Evolutionary conservation across 768 basidiomycete genomes (phyloP), one percentile per base, ranked within the genome.

Genomic region (Pleurotus tuoliensis): DNA sequence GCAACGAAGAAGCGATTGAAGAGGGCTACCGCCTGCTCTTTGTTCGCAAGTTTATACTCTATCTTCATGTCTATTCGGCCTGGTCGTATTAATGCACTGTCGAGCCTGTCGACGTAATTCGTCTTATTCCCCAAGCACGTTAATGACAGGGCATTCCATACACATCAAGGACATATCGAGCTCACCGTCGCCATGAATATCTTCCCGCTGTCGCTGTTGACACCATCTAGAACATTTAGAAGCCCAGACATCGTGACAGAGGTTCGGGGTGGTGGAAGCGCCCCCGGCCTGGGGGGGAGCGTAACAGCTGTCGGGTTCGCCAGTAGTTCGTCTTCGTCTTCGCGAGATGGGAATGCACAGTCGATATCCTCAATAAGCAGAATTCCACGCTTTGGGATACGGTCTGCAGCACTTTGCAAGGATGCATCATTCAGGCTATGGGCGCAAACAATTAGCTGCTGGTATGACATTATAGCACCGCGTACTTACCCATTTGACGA

Each of bases 291-390:
- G n/a, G 41, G 41, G 2, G n/a, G 34, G 9, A 15, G 18, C 4
- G 40, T 12, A 9, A 16, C 22, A 11, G 16, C 16, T 2, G 34
- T 27, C 3, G 43, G 24, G 13, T 44, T 44, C 1, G 15, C 18
- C 9, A 56, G 56, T 7, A 65, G 62, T 5, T 69, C 66, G 4
- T 74, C 72, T 1, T 69, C 67, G 2, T 79, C 77, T 15, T 76
- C 76, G 5, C 78, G 73, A 1, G 77, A 73, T 1, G 77, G 71
- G 65, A 85, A 83, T 0, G 82, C 82, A 59, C 81, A 82, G 57
- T 85, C 83, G 45, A 84, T 83, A 59, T 85, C 82, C 63, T 84
- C 82, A 47, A 84, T 79, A 6, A 84, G 70, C 46, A 83, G 71
- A 34, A 85, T 83, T 16, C 77, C 76, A 30, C 76, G 67, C 57